phyloP scores from a whole-genome alignment of 2,329 filamentous ascomycete species.

The Cladobotryum protrusum region DNA sequence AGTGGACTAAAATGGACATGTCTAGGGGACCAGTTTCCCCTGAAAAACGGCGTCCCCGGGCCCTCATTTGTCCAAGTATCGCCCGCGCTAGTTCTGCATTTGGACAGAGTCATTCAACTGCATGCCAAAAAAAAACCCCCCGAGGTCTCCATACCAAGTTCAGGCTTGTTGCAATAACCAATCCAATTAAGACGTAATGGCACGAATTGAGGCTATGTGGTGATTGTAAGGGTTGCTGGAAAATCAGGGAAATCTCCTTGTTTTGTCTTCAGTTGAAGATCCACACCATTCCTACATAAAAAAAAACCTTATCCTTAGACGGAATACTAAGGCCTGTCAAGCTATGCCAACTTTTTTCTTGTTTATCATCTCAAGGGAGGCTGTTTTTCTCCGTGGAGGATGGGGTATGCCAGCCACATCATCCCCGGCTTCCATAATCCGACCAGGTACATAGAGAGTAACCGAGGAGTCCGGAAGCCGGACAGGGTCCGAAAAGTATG shows the following conservation, averaged over 20 bases:
- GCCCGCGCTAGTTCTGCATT: slow-evolving; percentile 7
- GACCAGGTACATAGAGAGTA: no score
- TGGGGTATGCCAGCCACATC: no score
- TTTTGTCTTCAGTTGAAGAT: no score
- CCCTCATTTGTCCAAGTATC: slow-evolving; percentile 11
- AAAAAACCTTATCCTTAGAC: background rate
- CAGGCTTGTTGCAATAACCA: background rate
- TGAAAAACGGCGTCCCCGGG: slow-evolving; percentile 11
- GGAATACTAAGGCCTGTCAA: no score
- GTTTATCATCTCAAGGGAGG: slow-evolving; percentile 3
- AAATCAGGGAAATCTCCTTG: no score
- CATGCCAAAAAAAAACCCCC: background rate
- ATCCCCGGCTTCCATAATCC: no score
- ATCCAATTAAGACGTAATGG: background rate
- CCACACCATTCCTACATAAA: background rate
- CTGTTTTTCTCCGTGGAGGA: background rate
- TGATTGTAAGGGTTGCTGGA: no score
- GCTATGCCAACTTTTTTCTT: no score
- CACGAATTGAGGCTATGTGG: no score
- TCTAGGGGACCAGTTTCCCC: slow-evolving; percentile 1
- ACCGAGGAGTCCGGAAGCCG: no score
- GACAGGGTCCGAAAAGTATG: no score
- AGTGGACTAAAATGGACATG: background rate
- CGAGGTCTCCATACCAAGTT: slow-evolving; percentile 2
- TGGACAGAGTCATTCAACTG: background rate